phyloP scores from a whole-genome alignment of 306 rosid species.

The Delonix regia region DNA sequence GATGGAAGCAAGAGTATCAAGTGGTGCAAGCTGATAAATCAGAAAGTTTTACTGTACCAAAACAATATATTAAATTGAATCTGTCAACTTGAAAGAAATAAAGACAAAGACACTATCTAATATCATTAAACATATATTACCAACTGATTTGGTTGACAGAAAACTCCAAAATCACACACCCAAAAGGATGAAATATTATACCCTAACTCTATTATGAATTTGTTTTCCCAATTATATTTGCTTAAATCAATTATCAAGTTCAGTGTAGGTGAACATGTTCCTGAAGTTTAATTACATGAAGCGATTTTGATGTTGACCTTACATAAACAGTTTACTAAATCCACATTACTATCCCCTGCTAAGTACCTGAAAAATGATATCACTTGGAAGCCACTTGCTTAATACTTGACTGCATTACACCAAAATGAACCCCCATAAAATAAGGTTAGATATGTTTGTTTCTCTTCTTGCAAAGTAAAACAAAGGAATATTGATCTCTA shows the following conservation, averaged over 20 bases:
- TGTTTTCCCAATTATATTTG: background rate
- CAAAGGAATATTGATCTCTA: conserved; percentile 24
- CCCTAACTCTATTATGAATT: background rate
- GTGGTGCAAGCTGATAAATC: conserved; percentile 72
- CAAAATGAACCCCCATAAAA: conserved; percentile 13
- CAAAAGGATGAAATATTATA: background rate
- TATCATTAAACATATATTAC: background rate
- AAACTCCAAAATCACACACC: background rate
- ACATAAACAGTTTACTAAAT: conserved; percentile 16
- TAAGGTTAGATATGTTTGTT: background rate
- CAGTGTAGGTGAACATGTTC: background rate
- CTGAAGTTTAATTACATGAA: background rate
- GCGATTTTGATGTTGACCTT: conserved; percentile 16
- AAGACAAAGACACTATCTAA: background rate
- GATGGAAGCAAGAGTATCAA: conserved; percentile 71
- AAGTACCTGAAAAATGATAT: conserved; percentile 77
- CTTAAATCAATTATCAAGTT: background rate
- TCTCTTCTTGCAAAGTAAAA: conserved; percentile 25
- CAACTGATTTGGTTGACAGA: background rate
- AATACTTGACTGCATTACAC: conserved; percentile 76
- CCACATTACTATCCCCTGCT: conserved; percentile 1
- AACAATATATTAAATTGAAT: conserved; percentile 30
- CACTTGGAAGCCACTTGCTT: conserved; percentile 67
- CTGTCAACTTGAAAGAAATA: conserved; percentile 3
- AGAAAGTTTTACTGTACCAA: conserved; percentile 36